These are phyloP conservation scores for Massarina eburnea DNA, from an alignment of 2,329 filamentous ascomycete species.

Conservation along the genomic window DNA sequence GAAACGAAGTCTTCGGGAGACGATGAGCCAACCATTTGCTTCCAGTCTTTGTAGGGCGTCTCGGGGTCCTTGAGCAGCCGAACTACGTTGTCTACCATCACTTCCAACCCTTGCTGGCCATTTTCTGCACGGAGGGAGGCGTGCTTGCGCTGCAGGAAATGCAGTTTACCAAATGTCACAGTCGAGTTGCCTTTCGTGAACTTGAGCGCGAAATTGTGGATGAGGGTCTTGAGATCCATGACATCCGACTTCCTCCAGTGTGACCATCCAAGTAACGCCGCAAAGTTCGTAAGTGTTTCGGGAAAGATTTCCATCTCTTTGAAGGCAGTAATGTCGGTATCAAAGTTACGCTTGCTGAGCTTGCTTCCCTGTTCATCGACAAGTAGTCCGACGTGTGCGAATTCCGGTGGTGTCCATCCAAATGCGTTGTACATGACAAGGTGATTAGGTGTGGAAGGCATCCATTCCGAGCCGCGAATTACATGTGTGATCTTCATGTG, in stretches of 20 bases:
- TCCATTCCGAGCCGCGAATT: conserved; percentile 93
- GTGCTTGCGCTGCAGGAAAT: conserved; percentile 75
- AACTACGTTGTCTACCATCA: conserved; percentile 40
- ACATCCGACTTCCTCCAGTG: conserved; percentile 69
- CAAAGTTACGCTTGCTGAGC: conserved; percentile 78
- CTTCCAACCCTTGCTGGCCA: conserved; percentile 46
- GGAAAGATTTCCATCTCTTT: conserved; percentile 63
- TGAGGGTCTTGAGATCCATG: conserved; percentile 70
- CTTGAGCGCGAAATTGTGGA: conserved; percentile 76
- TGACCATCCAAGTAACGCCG: conserved; percentile 82
- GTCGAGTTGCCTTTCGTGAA: conserved; percentile 91
- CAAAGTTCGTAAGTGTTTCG: conserved; percentile 74
- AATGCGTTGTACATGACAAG: conserved; percentile 57
- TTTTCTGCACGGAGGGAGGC: conserved; percentile 51
- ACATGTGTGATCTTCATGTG: conserved; percentile 96
- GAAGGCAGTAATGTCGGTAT: conserved; percentile 62
- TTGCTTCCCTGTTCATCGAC: conserved; percentile 52
- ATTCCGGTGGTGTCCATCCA: conserved; percentile 50
- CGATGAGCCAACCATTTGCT: conserved; percentile 21
- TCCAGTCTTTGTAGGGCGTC: conserved; percentile 27
- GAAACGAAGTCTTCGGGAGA: conserved; percentile 48
- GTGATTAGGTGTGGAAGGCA: conserved; percentile 86
- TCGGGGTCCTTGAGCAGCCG: conserved; percentile 31
- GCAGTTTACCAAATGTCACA: conserved; percentile 77
- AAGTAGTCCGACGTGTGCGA: conserved; percentile 53